Evolutionary conservation across 2,329 filamentous ascomycete species (phyloP).

Genomic region (Lachnum nothofagi): DNA sequence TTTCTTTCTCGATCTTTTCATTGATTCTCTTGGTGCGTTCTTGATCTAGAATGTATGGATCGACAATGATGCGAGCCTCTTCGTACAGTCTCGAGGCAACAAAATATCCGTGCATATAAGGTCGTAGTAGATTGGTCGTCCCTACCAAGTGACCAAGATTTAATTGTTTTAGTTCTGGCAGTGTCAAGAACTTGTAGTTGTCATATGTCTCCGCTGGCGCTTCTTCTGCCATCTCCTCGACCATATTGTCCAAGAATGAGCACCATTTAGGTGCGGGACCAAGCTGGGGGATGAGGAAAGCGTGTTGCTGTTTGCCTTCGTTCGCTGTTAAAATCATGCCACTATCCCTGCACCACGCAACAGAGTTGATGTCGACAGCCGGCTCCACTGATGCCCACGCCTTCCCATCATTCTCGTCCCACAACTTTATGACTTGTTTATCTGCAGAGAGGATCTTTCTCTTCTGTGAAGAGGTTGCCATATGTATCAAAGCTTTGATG

Average conservation of each 20-base stretch:
- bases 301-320: conserved; percentile 89
- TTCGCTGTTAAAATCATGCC: conserved; percentile 97
- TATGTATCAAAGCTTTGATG: conserved; percentile 74
- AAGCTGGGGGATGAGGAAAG: conserved; percentile 90
- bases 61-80: conserved; percentile 85
- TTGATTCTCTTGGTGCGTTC: conserved; percentile 86
- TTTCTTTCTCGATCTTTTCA: conserved; percentile 93
- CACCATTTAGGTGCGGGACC: conserved; percentile 95
- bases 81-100: conserved; percentile 93
- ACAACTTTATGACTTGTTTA: conserved; percentile 95
- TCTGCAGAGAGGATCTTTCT: conserved; percentile 89
- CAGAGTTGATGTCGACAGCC: conserved; percentile 87
- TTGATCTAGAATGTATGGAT: conserved; percentile 90
- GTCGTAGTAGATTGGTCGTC: conserved; percentile 80
- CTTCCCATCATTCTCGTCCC: conserved; percentile 75
- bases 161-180: conserved; percentile 77
- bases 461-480: conserved; percentile 67
- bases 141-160: conserved; percentile 86
- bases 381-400: conserved; percentile 97
- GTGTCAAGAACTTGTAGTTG: conserved; percentile 96
- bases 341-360: conserved; percentile 85
- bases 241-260: conserved; percentile 91
- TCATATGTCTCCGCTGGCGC: conserved; percentile 80
- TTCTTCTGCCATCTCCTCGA: conserved; percentile 96
- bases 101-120: conserved; percentile 99